These are phyloP conservation scores for Didymella exigua DNA, from an alignment of 2,329 filamentous ascomycete genomes.

Conservation along the genomic window DNA sequence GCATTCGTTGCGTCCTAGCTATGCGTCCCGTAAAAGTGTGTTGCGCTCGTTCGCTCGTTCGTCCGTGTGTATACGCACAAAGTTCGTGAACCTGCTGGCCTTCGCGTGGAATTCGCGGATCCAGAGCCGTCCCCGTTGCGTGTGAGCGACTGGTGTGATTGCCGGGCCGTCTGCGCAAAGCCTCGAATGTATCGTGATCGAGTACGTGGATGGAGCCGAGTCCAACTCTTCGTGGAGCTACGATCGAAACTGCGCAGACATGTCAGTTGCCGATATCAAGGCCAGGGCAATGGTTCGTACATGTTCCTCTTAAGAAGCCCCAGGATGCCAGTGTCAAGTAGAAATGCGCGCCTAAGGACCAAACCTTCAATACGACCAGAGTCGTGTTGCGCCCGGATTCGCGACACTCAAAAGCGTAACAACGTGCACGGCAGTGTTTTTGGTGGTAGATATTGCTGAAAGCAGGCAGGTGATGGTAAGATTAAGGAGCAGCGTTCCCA, in stretches of 20 bases:
- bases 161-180: background rate
- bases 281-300: background rate
- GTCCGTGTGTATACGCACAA: background rate
- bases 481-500: slow-evolving; percentile 19
- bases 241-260: background rate
- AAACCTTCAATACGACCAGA: background rate
- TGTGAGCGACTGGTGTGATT: background rate
- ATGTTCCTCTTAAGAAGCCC: background rate
- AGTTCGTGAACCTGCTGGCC: background rate
- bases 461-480: slow-evolving; percentile 4
- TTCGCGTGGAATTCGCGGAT: background rate
- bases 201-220: background rate
- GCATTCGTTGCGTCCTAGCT: background rate
- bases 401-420: background rate
- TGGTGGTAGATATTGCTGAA: slow-evolving; percentile 4
- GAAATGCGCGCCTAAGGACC: background rate
- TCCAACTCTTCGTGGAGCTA: background rate
- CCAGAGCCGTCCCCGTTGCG: background rate
- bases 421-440: background rate
- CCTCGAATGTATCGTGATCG: background rate
- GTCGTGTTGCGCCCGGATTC: background rate
- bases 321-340: background rate
- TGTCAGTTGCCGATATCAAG: background rate
- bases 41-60: background rate
- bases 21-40: background rate